Base-by-base conservation (phyloP, 1,139 yeast species). In the Blastobotrys indianensis region DNA sequence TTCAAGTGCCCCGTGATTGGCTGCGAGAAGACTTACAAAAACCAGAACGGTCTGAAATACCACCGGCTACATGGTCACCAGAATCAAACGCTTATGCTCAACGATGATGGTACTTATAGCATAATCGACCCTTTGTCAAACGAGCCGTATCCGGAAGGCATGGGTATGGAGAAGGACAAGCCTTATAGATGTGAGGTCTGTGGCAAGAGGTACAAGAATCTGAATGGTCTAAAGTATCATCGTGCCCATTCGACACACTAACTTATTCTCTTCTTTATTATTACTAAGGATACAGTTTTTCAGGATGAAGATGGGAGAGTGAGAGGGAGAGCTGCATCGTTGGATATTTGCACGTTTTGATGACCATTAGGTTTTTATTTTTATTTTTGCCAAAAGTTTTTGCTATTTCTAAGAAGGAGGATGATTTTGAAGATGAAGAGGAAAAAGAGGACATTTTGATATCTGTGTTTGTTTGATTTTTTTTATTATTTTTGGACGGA, bases 161-260 rank as follows among this genome's bases (percentile, higher is more conserved):
- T 68, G 62, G 95, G 92, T 33, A 79, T 88, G 77, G 98, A 92
- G 65, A 88, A 87, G 72, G 98, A 92, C 70, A 94, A 94, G 69
- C 99, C 98, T 32, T 92, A 92, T 66, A 77, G 97, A 61, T 92
- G 99, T 69, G 97, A 92, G 66, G 96, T 92, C 40, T 92, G 99
- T 68, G 97, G 97, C 47, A 94, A 92, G 69, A 74, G 98, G 49
- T 92, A 92, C 70, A 92, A 94, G 75, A 92, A 92, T 64, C 74
- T 92, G 60, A 92, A 92, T 66, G 99, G 99, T 32, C 76, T 92
- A 66, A 92, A 92, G 68, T 92, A 92, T 65, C 99, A 92, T 65
- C 79, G 97, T 58, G 97, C 97, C 23, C 99, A 92, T 67, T 84
- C 97, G 16, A 90, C 97, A 39, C 97, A 92, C 73, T 90, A 67